Conservation (phyloP, 1,139 yeast species). For the Yamadazyma dendronema region DNA sequence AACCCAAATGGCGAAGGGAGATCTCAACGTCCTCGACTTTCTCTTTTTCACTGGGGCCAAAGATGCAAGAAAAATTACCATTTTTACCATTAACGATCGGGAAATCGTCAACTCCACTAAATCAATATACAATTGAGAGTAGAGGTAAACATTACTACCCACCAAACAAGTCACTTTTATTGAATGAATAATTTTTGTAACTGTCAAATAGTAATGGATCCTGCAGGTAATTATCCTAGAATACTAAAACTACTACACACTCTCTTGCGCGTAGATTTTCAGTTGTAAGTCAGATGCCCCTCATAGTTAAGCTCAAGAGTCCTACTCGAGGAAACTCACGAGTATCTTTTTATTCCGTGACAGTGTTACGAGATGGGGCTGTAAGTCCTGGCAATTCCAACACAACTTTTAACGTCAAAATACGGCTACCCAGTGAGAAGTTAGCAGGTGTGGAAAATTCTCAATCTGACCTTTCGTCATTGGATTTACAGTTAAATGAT, state of each 20-base stretch:
- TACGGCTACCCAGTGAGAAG: conserved; percentile 17
- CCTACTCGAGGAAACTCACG: conserved; percentile 6
- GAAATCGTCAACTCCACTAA: conserved; percentile 38
- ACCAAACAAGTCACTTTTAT: too few species aligned
- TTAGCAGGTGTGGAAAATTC: conserved; percentile 5
- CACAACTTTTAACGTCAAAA: conserved; percentile 13
- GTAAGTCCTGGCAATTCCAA: not conserved
- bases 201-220: too few species aligned
- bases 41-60: conserved; percentile 23
- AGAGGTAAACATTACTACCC: too few species aligned
- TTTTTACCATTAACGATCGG: conserved; percentile 34
- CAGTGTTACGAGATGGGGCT: not conserved
- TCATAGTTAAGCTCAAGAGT: conserved; percentile 8
- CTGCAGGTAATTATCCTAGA: too few species aligned
- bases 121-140: not conserved
- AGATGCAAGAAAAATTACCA: conserved; percentile 40
- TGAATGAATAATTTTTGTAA: too few species aligned
- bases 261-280: not conserved
- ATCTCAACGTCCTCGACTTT: conserved; percentile 21
- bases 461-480: conserved; percentile 13
- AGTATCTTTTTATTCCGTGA: conserved; percentile 10
- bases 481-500: conserved; percentile 19
- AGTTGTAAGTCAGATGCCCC: conserved; percentile 6
- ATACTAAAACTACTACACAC: not conserved
- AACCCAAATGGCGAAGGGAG: not conserved